Evolutionary conservation across 2,329 filamentous ascomycete species (phyloP).

Genomic region (Hawksworthiomyces lignivorus): DNA sequence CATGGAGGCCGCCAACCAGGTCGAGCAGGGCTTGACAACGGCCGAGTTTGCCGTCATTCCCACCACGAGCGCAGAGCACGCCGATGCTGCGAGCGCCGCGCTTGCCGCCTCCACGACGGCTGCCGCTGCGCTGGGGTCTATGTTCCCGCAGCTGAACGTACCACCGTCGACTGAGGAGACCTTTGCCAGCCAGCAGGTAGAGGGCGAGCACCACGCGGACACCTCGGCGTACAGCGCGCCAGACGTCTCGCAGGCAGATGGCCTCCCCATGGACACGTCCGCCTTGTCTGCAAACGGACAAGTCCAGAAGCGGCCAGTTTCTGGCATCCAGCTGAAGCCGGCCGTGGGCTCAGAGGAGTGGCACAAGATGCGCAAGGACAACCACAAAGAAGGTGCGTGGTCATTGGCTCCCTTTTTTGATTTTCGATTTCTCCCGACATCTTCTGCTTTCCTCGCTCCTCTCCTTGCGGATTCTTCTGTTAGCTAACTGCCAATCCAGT

Average conservation of each 20-base stretch:
- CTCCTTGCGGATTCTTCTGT: slow-evolving; percentile 12
- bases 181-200: slow-evolving; percentile 43
- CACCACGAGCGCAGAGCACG: slow-evolving; percentile 38
- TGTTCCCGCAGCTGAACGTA: slow-evolving; percentile 54
- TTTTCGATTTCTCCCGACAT: not conserved
- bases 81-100: slow-evolving; percentile 39
- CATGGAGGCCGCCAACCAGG: slow-evolving; percentile 47
- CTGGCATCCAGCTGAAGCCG: slow-evolving; percentile 51
- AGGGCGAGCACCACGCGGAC: slow-evolving; percentile 24
- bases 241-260: slow-evolving; percentile 29
- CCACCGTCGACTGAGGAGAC: slow-evolving; percentile 52
- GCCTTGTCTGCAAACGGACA: slow-evolving; percentile 14
- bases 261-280: slow-evolving; percentile 20
- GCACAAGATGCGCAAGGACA: slow-evolving; percentile 95
- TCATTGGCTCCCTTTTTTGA: not conserved
- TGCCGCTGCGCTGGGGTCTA: slow-evolving; percentile 47
- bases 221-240: slow-evolving; percentile 23
- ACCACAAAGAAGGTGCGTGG: slow-evolving; percentile 88
- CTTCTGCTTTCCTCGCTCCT: not conserved
- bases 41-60: slow-evolving; percentile 51
- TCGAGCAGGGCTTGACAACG: slow-evolving; percentile 33
- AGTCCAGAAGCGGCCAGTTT: slow-evolving; percentile 10
- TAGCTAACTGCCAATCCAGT: slow-evolving; percentile 61
- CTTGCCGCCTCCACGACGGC: slow-evolving; percentile 44
- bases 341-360: slow-evolving; percentile 94